These are phyloP conservation scores for Torulaspora microellipsoides DNA, from an alignment of 805 yeast genomes.

Conservation along the genomic window DNA sequence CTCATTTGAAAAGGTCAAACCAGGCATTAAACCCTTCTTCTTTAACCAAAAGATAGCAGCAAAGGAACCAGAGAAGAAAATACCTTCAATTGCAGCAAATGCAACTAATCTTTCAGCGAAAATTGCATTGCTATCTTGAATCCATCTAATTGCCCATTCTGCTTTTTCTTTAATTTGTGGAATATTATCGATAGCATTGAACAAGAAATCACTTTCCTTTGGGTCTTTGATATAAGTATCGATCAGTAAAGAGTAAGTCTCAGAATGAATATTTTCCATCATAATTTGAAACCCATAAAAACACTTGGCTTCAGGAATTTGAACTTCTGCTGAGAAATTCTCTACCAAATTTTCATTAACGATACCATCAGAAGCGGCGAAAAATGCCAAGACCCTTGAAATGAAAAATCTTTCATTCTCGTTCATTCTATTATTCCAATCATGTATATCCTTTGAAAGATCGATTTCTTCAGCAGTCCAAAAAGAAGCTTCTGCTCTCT, in stretches of 20 bases:
- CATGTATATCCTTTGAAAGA: conserved; percentile 82
- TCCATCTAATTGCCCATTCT: conserved; percentile 99
- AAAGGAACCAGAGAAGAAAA: conserved; percentile 96
- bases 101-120: conserved; percentile 97
- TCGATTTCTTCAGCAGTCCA: conserved; percentile 99
- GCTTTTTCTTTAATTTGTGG: conserved; percentile 97
- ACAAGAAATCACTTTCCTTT: conserved; percentile 81
- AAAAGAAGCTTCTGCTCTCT: conserved; percentile 98
- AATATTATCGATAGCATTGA: conserved; percentile 93
- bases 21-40: conserved; percentile 99
- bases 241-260: conserved; percentile 90
- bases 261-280: conserved; percentile 99
- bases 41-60: conserved; percentile 98
- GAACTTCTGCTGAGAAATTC: conserved; percentile 96
- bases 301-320: conserved; percentile 95
- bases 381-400: conserved; percentile 91
- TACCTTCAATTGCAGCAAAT: conserved; percentile 98
- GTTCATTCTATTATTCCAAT: conserved; percentile 86
- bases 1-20: conserved; percentile 95
- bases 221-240: conserved; percentile 97
- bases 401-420: conserved; percentile 91
- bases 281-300: conserved; percentile 99
- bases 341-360: conserved; percentile 97
- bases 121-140: conserved; percentile 77
- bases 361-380: conserved; percentile 98